These are phyloP conservation scores for Colletotrichum cuscutae DNA, from an alignment of 2,329 filamentous ascomycete genomes.

Conservation along the genomic window DNA sequence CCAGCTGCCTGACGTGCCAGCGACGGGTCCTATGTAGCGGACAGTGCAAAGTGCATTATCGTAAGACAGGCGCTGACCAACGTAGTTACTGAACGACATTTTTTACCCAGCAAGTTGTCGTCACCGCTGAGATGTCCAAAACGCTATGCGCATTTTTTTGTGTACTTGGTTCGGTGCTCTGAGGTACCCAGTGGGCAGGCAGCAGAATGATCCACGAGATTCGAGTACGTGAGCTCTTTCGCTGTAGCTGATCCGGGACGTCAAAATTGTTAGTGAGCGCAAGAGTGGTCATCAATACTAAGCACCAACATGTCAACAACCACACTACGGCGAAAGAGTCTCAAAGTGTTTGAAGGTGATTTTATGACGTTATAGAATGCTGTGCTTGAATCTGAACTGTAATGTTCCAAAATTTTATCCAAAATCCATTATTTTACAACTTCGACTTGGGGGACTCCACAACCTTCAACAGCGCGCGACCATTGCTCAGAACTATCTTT, in stretches of 20 bases:
- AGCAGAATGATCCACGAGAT: background rate
- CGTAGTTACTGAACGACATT: slow-evolving; percentile 54
- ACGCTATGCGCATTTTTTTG: slow-evolving; percentile 1
- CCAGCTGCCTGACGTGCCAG: slow-evolving; percentile 83
- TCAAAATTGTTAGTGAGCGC: slow-evolving; percentile 27
- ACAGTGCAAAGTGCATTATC: slow-evolving; percentile 83
- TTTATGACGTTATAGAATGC: background rate
- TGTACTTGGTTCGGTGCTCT: background rate
- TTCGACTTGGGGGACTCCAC: slow-evolving; percentile 68
- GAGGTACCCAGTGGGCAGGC: background rate
- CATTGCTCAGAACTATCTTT: slow-evolving; percentile 89
- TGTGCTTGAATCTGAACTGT: background rate
- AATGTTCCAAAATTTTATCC: background rate
- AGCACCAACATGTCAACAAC: background rate
- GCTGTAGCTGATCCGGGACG: background rate
- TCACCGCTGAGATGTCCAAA: background rate
- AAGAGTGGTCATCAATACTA: background rate
- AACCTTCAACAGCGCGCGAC: slow-evolving; percentile 80
- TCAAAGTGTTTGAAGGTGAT: background rate
- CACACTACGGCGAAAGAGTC: background rate
- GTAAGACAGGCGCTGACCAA: slow-evolving; percentile 84
- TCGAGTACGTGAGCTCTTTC: background rate
- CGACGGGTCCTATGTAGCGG: slow-evolving; percentile 81
- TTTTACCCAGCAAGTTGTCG: slow-evolving; percentile 2
- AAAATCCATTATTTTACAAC: slow-evolving; percentile 56